Evolutionary conservation across 2,329 filamentous ascomycete genomes (phyloP).

Genomic region (Aspergillus terreus): DNA sequence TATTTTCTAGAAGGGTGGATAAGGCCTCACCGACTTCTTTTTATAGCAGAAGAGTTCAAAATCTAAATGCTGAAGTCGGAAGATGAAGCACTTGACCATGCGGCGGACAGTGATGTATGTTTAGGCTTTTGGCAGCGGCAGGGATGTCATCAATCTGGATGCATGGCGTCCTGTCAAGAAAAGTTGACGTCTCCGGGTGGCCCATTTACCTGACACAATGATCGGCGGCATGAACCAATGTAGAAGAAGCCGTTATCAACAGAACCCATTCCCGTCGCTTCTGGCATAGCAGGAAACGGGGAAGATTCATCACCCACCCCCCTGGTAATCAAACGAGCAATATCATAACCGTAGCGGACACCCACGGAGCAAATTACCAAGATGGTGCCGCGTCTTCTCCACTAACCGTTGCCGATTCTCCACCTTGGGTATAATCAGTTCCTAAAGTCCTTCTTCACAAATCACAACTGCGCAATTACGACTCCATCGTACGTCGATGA

Average conservation of each 20-base stretch:
- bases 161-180: constrained; percentile 1
- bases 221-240: constrained; percentile 1
- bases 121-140: background rate
- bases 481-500: background rate
- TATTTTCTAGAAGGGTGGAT: background rate
- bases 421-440: too few species aligned
- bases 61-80: background rate
- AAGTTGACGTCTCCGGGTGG: background rate
- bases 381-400: background rate
- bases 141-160: background rate
- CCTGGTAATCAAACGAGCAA: background rate
- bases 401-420: background rate
- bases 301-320: background rate
- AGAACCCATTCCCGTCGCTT: background rate
- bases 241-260: background rate
- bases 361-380: background rate
- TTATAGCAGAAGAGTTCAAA: background rate
- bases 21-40: background rate
- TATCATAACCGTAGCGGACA: background rate
- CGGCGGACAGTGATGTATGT: background rate
- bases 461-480: too few species aligned
- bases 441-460: too few species aligned
- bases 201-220: constrained; percentile 4
- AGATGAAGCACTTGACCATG: background rate
- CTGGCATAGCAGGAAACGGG: background rate